Conservation (phyloP, 2,329 filamentous ascomycete species). For the Sphaerulina vaccinii region DNA sequence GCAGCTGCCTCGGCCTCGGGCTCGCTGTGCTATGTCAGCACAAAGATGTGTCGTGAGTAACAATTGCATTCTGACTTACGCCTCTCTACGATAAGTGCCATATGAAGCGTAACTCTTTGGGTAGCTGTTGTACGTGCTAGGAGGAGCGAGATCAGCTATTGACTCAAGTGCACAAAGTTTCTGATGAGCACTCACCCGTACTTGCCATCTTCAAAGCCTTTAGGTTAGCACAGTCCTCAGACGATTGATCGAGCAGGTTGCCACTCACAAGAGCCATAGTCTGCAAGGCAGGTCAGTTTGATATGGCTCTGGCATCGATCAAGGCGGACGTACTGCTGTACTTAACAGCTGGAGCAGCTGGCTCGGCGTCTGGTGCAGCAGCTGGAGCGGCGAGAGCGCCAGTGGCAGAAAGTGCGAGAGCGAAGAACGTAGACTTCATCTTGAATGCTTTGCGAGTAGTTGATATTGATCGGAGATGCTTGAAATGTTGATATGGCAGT, state of each 20-base stretch:
- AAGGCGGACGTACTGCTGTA: background rate
- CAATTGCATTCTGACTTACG: background rate
- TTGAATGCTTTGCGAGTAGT: background rate
- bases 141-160: background rate
- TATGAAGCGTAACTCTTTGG: background rate
- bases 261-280: background rate
- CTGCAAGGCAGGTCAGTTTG: background rate
- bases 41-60: too few species aligned
- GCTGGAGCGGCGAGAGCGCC: slow-evolving; percentile 18
- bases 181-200: background rate
- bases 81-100: background rate
- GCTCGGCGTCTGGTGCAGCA: slow-evolving; percentile 13
- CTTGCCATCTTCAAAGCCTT: too few species aligned
- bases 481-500: background rate
- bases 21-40: too few species aligned
- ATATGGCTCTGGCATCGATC: background rate
- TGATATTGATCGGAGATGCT: background rate
- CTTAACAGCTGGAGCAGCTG: slow-evolving; percentile 6
- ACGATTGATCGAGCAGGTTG: too few species aligned
- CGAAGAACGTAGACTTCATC: slow-evolving; percentile 23
- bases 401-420: slow-evolving; percentile 14
- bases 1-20: background rate
- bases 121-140: background rate
- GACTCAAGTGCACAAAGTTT: background rate
- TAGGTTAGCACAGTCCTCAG: too few species aligned